These are phyloP conservation scores for Suillus hirtellus DNA, from an alignment of 768 basidiomycete genomes.

Conservation along the genomic window DNA sequence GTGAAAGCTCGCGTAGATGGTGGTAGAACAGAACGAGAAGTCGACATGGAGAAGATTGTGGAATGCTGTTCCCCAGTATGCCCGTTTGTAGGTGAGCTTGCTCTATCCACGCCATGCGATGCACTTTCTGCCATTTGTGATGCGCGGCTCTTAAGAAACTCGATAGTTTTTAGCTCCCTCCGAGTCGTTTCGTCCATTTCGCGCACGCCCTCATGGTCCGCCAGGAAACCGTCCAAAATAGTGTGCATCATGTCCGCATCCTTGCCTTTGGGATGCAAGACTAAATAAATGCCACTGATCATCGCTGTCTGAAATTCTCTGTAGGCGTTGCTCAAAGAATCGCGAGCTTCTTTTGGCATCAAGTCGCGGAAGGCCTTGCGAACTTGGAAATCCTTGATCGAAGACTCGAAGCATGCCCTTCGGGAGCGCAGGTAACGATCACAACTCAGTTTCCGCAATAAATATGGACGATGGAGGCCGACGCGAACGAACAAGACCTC, in stretches of 20 bases:
- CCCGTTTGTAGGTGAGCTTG: constrained; percentile 2
- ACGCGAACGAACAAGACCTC: constrained; percentile 87
- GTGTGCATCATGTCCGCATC: constrained; percentile 72
- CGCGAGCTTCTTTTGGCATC: constrained; percentile 61
- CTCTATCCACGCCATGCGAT: constrained; percentile 16
- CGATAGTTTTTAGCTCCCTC: constrained; percentile 81
- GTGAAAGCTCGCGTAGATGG: constrained; percentile 22
- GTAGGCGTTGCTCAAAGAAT: constrained; percentile 78
- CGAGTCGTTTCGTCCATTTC: constrained; percentile 84
- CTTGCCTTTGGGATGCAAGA: constrained; percentile 72
- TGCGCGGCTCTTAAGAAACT: constrained; percentile 73
- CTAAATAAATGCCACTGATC: constrained; percentile 86
- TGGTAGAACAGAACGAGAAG: constrained; percentile 12
- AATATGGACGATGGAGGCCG: constrained; percentile 84
- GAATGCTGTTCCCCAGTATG: constrained; percentile 46
- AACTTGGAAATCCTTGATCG: constrained; percentile 82
- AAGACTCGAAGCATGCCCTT: constrained; percentile 87
- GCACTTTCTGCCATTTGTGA: constrained; percentile 48
- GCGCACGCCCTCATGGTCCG: constrained; percentile 48
- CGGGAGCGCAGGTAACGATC: constrained; percentile 83
- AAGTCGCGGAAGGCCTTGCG: constrained; percentile 66
- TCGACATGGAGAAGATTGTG: constrained; percentile 14
- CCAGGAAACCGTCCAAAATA: constrained; percentile 77
- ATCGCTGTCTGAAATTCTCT: constrained; percentile 88
- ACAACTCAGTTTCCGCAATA: constrained; percentile 70